Base-by-base conservation (phyloP, 805 yeast genomes). In the Teunomyces tritomae region DNA sequence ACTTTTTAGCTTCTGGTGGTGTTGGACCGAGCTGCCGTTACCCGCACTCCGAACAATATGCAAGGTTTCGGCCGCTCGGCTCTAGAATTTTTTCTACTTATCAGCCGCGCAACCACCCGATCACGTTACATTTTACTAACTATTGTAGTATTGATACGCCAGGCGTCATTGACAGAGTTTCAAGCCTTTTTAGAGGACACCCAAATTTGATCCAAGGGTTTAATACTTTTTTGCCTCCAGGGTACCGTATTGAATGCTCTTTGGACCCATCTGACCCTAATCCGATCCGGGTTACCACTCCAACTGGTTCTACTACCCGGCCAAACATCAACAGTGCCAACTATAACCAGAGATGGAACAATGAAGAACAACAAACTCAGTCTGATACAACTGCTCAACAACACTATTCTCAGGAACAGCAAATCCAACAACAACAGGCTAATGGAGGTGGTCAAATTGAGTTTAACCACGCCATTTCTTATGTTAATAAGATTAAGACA, bases 191-290 rank as follows among this genome's bases (percentile, higher is more conserved):
- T 66, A 81, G 91, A 53, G 98, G 97, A 10, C 96, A 90, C 66
- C 96, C 96, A 1, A 82, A 85, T 52, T 76, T 94, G 60, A 92
- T 94, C 53, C 98, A 94, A 68, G 99, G 99, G 0, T 95, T 94
- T 70, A 94, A 94, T 71, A 92, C 99, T 1, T 94, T 94, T 64
- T 76, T 94, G 56, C 99, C 99, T 1, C 96, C 96, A 17, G 99
- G 99, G 2, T 94, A 90, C 69, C 76, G 87, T 54, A 91, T 94
- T 55, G 96, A 89, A 65, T 94, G 98, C 68, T 87, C 97, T 0
- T 63, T 77, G 47, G 94, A 89, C 63, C 94, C 97, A 6, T 74
- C 86, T 34, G 97, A 92, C 62, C 95, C 96, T 11, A 85, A 87
- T 56, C 95, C 97, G 16, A 90, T 94, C 52, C 80, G 90, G 49